These are phyloP conservation scores for Parietichytrium sp. DNA, from an alignment of 108 stramenopile species.

Conservation along the genomic window DNA sequence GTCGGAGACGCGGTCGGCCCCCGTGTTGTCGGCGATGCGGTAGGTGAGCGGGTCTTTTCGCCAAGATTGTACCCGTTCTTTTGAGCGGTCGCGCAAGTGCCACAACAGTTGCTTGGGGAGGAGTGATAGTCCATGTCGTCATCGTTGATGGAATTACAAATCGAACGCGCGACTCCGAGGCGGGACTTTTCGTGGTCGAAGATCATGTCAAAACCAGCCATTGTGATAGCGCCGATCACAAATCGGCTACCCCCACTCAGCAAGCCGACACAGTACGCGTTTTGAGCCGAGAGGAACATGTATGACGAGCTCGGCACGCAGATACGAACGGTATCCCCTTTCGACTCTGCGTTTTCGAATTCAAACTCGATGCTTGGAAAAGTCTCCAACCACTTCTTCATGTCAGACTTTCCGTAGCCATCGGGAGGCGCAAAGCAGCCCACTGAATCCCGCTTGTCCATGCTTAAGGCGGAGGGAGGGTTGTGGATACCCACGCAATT, in stretches of 20 bases:
- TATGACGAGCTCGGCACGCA: not conserved
- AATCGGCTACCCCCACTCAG: not conserved
- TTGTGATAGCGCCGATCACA: conserved; percentile 22
- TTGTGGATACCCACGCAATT: not conserved
- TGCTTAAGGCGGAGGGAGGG: not conserved
- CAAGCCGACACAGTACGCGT: conserved; percentile 18
- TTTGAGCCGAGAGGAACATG: not conserved
- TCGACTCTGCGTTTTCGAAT: not conserved
- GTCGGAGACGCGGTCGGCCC: not conserved
- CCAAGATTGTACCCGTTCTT: not conserved
- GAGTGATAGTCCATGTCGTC: not conserved
- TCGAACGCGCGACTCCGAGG: conserved; percentile 17
- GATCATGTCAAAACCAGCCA: not conserved
- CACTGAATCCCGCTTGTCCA: not conserved
- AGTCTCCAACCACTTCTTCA: not conserved
- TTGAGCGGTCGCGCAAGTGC: conserved; percentile 1
- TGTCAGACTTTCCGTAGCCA: not conserved
- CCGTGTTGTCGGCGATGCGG: not conserved
- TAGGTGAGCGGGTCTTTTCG: not conserved
- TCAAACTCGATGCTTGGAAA: conserved; percentile 13
- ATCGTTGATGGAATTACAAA: not conserved
- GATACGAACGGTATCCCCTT: not conserved
- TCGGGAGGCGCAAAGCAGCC: not conserved
- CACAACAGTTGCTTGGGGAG: not conserved
- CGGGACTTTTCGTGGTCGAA: conserved; percentile 29